A percentile compares a stretch with the other conserved stretches of the same genome.
phyloP scores from a whole-genome alignment of 2,329 filamentous ascomycete genomes.

The Lanzia echinophila region DNA sequence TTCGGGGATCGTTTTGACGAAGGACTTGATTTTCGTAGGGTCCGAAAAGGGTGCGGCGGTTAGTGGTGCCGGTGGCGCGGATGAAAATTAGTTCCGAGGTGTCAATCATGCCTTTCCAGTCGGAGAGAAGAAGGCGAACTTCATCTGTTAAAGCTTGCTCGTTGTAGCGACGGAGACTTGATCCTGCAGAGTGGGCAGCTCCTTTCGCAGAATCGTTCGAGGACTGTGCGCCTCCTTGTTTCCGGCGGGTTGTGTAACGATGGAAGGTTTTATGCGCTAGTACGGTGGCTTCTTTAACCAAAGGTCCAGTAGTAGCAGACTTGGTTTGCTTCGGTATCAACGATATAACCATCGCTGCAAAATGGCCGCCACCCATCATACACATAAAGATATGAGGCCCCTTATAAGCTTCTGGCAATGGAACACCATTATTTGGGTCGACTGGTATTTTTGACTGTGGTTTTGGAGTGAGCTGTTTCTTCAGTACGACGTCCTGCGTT shows the following conservation, averaged over 20 bases:
- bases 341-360: slow-evolving; percentile 92
- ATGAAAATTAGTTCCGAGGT: slow-evolving; percentile 81
- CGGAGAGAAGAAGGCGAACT: slow-evolving; percentile 68
- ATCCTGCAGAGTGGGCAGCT: slow-evolving; percentile 86
- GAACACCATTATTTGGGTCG: slow-evolving; percentile 50
- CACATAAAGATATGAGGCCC: slow-evolving; percentile 89
- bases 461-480: slow-evolving; percentile 68
- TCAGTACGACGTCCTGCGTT: slow-evolving; percentile 61
- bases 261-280: slow-evolving; percentile 97
- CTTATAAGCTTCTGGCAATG: slow-evolving; percentile 50
- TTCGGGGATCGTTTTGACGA: slow-evolving; percentile 66
- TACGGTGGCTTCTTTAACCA: slow-evolving; percentile 80
- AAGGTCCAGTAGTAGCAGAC: slow-evolving; percentile 52
- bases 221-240: slow-evolving; percentile 93
- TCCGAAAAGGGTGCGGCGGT: slow-evolving; percentile 80
- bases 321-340: slow-evolving; percentile 74
- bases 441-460: slow-evolving; percentile 40
- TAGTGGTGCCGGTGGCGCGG: slow-evolving; percentile 79
- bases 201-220: slow-evolving; percentile 93
- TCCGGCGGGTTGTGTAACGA: slow-evolving; percentile 89
- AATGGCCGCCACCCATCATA: slow-evolving; percentile 98
- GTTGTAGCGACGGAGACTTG: slow-evolving; percentile 85
- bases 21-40: slow-evolving; percentile 87
- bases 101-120: slow-evolving; percentile 84
- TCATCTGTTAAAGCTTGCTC: slow-evolving; percentile 87